A percentile compares a stretch with the other conserved stretches of the same genome.
Evolutionary conservation across 2,329 filamentous ascomycete genomes (phyloP).

Genomic region (Colletotrichum viniferum): DNA sequence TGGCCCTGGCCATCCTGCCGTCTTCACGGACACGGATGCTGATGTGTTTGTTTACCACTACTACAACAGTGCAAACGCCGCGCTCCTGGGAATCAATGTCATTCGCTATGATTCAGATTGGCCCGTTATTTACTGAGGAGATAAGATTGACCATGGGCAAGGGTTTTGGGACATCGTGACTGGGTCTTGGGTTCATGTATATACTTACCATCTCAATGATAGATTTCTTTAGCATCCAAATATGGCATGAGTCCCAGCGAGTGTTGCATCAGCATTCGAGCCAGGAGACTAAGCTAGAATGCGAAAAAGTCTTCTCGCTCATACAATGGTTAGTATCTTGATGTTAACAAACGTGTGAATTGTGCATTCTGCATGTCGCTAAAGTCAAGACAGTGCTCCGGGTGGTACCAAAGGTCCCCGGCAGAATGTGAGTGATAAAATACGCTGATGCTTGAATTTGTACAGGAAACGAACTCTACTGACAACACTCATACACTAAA

Average conservation of each 20-base stretch:
- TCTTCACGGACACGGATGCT: slow-evolving; percentile 33
- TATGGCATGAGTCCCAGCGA: not conserved
- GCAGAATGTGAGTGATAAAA: not conserved
- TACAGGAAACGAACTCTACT: not conserved
- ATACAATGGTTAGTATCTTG: not conserved
- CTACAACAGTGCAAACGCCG: slow-evolving; percentile 27
- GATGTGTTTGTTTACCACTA: slow-evolving; percentile 37
- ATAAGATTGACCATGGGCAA: not conserved
- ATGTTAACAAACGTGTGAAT: not conserved
- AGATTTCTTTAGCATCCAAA: not conserved
- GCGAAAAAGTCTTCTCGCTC: not conserved
- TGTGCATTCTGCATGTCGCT: not conserved
- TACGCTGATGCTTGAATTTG: not conserved
- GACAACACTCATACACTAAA: not conserved
- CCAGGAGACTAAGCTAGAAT: not conserved
- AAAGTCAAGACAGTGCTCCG: rapidly evolving
- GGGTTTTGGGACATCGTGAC: not conserved
- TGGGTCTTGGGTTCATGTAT: not conserved
- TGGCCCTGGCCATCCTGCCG: slow-evolving; percentile 34
- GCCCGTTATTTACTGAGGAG: slow-evolving; percentile 31
- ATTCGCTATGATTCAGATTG: slow-evolving; percentile 31
- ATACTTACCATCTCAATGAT: not conserved
- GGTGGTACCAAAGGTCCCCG: not conserved
- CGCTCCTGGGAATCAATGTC: slow-evolving; percentile 34
- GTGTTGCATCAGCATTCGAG: not conserved